These are phyloP conservation scores for Volvariella volvacea DNA, from an alignment of 1,284 basidiomycete species.

Conservation along the genomic window DNA sequence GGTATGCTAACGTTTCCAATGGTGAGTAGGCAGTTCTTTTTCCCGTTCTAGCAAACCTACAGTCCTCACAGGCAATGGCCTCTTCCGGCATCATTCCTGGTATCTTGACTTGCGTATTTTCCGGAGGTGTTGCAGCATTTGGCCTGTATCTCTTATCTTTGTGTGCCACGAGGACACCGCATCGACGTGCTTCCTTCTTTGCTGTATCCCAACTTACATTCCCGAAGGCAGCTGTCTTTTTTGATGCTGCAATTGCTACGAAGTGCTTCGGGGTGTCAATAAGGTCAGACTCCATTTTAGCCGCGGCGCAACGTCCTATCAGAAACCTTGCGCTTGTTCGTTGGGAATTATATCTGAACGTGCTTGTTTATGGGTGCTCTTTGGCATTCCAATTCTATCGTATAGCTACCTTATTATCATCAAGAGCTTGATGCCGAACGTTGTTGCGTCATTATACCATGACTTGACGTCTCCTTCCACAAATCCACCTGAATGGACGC, in stretches of 20 bases:
- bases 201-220: conserved; percentile 83
- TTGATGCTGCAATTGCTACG: conserved; percentile 91
- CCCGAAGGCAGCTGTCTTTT: conserved; percentile 76
- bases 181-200: conserved; percentile 82
- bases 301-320: not conserved
- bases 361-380: not conserved
- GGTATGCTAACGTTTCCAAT: conserved; percentile 82
- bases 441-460: conserved; percentile 81
- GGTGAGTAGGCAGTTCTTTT: conserved; percentile 31
- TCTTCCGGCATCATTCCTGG: conserved; percentile 85
- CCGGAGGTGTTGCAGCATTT: conserved; percentile 74
- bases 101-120: conserved; percentile 83
- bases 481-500: conserved; percentile 65
- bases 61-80: conserved; percentile 62
- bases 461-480: conserved; percentile 60
- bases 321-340: conserved; percentile 3
- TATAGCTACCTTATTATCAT: conserved; percentile 89
- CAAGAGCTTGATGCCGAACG: conserved; percentile 91
- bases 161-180: conserved; percentile 76
- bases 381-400: conserved; percentile 2
- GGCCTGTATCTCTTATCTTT: conserved; percentile 87
- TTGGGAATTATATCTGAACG: conserved; percentile 9
- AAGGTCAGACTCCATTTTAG: conserved; percentile 44
- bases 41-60: conserved; percentile 1
- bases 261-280: conserved; percentile 98